phyloP scores from a whole-genome alignment of 805 yeast species.

The Candida pini region DNA sequence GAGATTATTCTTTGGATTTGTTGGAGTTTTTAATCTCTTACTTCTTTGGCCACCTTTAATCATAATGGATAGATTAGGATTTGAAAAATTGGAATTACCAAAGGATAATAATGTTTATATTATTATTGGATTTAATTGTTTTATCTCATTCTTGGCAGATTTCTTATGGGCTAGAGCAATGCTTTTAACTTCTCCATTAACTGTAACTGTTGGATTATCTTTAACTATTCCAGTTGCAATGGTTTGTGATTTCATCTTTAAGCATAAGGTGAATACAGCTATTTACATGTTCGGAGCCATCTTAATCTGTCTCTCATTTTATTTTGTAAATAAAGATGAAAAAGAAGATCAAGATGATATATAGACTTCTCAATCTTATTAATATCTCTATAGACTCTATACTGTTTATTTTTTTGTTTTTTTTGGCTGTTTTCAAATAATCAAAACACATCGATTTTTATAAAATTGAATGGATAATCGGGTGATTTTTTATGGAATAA shows the following conservation, averaged over 20 bases:
- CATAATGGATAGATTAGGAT: constrained; percentile 53
- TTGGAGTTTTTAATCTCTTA: constrained; percentile 75
- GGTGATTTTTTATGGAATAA: constrained; percentile 41
- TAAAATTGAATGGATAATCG: constrained; percentile 40
- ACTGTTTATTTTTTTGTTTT: not conserved
- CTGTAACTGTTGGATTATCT: constrained; percentile 92
- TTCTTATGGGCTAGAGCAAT: constrained; percentile 96
- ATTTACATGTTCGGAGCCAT: constrained; percentile 75
- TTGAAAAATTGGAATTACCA: constrained; percentile 74
- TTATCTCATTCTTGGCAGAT: constrained; percentile 80
- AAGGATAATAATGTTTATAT: constrained; percentile 41
- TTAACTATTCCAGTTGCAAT: constrained; percentile 93
- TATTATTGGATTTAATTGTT: constrained; percentile 59
- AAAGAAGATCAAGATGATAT: constrained; percentile 42
- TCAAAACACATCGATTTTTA: constrained; percentile 14
- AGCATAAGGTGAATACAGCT: constrained; percentile 53
- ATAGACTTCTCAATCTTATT: not conserved
- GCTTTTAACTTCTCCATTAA: constrained; percentile 86
- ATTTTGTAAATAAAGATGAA: constrained; percentile 76
- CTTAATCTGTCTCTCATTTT: constrained; percentile 75
- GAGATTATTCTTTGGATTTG: constrained; percentile 89
- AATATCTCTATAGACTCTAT: not conserved
- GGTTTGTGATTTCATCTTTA: constrained; percentile 79
- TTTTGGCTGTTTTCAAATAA: constrained; percentile 5
- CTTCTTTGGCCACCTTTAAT: constrained; percentile 79